Percentiles rank a stretch among this genome's conserved stretches.
Conservation (phyloP, 75 land plant genomes). For the Ceratopteris richardii region DNA sequence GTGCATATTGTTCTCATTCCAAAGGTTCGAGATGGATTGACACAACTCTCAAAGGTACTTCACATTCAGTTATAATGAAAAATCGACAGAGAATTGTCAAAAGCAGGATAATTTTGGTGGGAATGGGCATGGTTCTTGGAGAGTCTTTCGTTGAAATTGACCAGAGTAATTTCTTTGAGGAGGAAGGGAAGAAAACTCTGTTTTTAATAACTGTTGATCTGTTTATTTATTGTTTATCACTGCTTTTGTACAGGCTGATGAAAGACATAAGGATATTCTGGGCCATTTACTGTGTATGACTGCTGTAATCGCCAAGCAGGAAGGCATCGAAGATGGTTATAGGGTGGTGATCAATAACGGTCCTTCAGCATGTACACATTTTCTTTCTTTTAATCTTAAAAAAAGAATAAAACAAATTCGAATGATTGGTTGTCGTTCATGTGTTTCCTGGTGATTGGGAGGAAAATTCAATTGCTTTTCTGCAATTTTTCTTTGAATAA, state of each 20-base stretch:
- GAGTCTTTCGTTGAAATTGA: no score
- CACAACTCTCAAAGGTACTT: conserved; percentile 71
- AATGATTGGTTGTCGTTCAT: no score
- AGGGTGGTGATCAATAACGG: conserved; percentile 89
- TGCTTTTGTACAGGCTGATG: conserved; percentile 47
- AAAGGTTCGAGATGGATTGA: conserved; percentile 80
- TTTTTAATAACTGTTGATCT: no score
- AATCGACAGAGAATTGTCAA: no score
- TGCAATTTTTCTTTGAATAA: no score
- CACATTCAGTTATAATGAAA: no score
- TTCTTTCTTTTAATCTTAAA: background rate
- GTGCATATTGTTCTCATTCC: conserved; percentile 86
- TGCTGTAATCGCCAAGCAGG: conserved; percentile 75
- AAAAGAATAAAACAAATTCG: no score
- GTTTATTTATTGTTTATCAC: no score
- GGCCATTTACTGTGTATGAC: conserved; percentile 75
- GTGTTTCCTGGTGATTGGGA: no score
- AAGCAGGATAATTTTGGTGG: background rate
- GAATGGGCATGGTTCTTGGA: background rate
- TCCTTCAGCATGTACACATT: conserved; percentile 62
- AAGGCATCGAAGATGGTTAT: conserved; percentile 67
- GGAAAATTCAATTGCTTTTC: no score
- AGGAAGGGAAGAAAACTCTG: no score
- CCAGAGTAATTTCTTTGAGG: no score
- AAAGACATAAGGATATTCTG: conserved; percentile 62